Conservation (phyloP, 2,329 filamentous ascomycete species). For the Lecanicillium sp. region DNA sequence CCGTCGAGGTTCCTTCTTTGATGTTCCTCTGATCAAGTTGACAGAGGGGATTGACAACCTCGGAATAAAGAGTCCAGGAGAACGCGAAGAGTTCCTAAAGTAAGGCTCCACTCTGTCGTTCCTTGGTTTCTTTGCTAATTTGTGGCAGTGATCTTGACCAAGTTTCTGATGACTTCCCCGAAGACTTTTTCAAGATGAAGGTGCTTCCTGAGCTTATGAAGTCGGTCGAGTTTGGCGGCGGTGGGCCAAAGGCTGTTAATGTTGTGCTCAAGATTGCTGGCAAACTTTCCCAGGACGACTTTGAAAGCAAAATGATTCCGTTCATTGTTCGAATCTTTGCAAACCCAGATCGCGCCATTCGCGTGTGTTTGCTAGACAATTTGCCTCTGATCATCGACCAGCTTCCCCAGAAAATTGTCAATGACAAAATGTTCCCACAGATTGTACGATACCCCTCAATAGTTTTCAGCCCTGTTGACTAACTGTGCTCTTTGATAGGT, state of each 20-base stretch:
- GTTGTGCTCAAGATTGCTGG: conserved; percentile 86
- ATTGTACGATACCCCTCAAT: conserved; percentile 48
- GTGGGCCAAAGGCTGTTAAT: conserved; percentile 80
- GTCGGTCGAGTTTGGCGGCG: conserved; percentile 95
- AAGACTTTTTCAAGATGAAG: conserved; percentile 98
- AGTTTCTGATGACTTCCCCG: conserved; percentile 87
- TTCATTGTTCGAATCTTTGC: conserved; percentile 81
- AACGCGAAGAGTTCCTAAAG: conserved; percentile 79
- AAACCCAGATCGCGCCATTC: conserved; percentile 84
- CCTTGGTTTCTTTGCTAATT: conserved; percentile 14
- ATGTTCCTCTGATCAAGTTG: conserved; percentile 84
- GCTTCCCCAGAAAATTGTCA: conserved; percentile 78
- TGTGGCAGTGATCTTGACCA: conserved; percentile 62
- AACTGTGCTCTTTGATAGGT: conserved; percentile 46
- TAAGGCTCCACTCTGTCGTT: conserved; percentile 22
- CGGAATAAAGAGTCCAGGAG: conserved; percentile 75
- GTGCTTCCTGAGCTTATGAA: conserved; percentile 93
- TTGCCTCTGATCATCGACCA: conserved; percentile 87
- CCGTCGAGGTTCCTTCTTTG: conserved; percentile 78
- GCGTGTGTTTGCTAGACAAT: conserved; percentile 84
- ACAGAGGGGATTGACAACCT: conserved; percentile 90
- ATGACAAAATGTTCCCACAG: conserved; percentile 93
- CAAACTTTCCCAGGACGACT: conserved; percentile 85
- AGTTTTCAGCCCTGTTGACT: conserved; percentile 11
- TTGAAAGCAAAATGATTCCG: conserved; percentile 73